Percentiles rank a stretch among this genome's conserved stretches.
phyloP scores from a whole-genome alignment of 129 eudicot species.

The Helianthus tuberosus region DNA sequence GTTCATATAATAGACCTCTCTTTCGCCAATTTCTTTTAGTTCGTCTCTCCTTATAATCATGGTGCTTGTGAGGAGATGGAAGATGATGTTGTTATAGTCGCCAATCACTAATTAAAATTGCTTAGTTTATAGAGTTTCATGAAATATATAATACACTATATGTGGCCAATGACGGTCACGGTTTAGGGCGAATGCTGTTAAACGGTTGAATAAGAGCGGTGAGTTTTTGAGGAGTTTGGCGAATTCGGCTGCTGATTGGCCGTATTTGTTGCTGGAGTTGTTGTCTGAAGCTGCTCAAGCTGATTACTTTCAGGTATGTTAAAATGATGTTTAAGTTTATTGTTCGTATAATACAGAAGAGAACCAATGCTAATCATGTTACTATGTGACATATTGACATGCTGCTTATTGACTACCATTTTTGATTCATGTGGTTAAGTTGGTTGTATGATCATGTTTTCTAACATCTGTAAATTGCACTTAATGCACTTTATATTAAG shows the following conservation, averaged over 20 bases:
- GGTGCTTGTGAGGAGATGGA: too few relatives aligned
- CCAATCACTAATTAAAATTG: too few relatives aligned
- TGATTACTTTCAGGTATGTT: slow-evolving; percentile 86
- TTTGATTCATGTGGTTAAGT: not conserved
- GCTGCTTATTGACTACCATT: slow-evolving; percentile 11
- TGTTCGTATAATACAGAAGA: not conserved
- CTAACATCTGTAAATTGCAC: too few relatives aligned
- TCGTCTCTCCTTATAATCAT: too few relatives aligned
- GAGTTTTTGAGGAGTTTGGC: slow-evolving; percentile 81
- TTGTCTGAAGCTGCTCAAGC: slow-evolving; percentile 77
- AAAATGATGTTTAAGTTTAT: slow-evolving; percentile 11
- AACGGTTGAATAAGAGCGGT: slow-evolving; percentile 67
- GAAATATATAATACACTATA: too few relatives aligned
- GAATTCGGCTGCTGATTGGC: slow-evolving; percentile 95
- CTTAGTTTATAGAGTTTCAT: too few relatives aligned
- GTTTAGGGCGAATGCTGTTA: slow-evolving; percentile 81
- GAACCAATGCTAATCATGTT: not conserved
- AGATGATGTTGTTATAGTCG: too few relatives aligned
- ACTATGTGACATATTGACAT: not conserved
- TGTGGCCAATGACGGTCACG: not conserved
- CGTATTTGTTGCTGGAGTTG: slow-evolving; percentile 79
- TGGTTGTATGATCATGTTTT: too few relatives aligned
- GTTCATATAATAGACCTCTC: too few relatives aligned
- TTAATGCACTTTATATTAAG: too few relatives aligned
- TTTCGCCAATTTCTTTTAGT: too few relatives aligned